Percentiles rank a stretch among this genome's conserved stretches.
Evolutionary conservation across 2,329 filamentous ascomycete genomes (phyloP).

Genomic region (Shiraia bambusicola): DNA sequence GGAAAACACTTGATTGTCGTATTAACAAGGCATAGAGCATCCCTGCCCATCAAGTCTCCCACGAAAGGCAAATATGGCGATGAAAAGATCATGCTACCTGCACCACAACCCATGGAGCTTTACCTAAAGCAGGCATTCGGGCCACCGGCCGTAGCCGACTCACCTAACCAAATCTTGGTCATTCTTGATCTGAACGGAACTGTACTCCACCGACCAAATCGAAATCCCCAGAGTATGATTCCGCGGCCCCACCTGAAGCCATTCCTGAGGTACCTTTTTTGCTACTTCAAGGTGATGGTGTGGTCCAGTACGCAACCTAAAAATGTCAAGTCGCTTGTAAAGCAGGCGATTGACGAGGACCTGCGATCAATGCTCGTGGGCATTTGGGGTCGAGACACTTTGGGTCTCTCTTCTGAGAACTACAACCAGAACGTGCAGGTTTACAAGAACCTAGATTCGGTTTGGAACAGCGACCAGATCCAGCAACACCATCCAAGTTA

Average conservation of each 20-base stretch:
- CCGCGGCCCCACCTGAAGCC: conserved; percentile 65
- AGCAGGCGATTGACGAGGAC: conserved; percentile 60
- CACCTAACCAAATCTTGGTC: conserved; percentile 69
- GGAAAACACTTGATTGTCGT: conserved; percentile 5
- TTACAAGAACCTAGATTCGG: conserved; percentile 76
- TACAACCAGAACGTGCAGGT: conserved; percentile 75
- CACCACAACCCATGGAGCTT: conserved; percentile 60
- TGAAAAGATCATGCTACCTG: conserved; percentile 41
- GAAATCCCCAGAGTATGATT: conserved; percentile 54
- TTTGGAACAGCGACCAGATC: conserved; percentile 63
- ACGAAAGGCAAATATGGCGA: conserved; percentile 23
- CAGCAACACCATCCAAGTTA: conserved; percentile 47
- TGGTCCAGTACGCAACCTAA: conserved; percentile 82
- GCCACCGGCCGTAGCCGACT: conserved; percentile 30
- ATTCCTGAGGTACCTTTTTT: conserved; percentile 75
- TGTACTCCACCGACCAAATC: conserved; percentile 70
- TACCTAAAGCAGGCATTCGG: conserved; percentile 62
- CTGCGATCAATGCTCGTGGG: conserved; percentile 62
- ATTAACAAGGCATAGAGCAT: conserved; percentile 28
- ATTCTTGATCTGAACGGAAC: conserved; percentile 95
- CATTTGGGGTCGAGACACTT: conserved; percentile 75
- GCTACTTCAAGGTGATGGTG: conserved; percentile 76
- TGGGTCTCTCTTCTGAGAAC: conserved; percentile 65
- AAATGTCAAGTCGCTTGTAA: conserved; percentile 71
- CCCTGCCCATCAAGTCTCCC: conserved; percentile 4